Evolutionary conservation across 495 filamentous ascomycete genomes (phyloP), one percentile per base, ranked within the genome.

Genomic region (Podospora pseudocomata): DNA sequence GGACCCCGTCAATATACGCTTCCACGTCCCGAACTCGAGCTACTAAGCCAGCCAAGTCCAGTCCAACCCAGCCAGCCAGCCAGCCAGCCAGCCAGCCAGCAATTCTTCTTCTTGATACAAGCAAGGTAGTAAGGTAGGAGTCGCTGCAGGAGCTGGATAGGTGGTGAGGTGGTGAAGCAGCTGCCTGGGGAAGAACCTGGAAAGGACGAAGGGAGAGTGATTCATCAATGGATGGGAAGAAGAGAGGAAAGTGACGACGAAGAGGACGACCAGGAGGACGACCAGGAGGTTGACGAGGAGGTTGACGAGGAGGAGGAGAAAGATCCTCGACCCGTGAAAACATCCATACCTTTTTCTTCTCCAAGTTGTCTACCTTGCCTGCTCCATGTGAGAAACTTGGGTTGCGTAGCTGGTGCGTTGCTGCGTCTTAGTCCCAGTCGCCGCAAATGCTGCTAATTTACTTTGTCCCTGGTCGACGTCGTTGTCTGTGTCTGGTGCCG

Each of bases 371-470:
- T 18, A 23, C 5, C 7, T 13, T 26, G 55, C 68, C 56, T 61
- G 62, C 75, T 76, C 75, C 75, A 75, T 75, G 75, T 73, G 73
- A 75, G 32, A 32, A 49, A 63, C 65, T 71, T 70, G 74, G 18
- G 74, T 76, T 74, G 72, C 71, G 71, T 68, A 70, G 72, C 68
- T 70, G 74, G 65, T 72, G 69, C 59, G 67, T 71, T 68, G 68
- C 68, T 74, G 67, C 68, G 73, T 71, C 67, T 76, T 72, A 75
- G 72, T 72, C 68, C 73, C 66, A 66, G 74, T 76, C 73, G 74
- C 74, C 73, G 74, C 74, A 73, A 77, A 73, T 77, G 71, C 71
- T 77, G 73, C 71, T 77, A 72, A 73, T 77, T 75, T 75, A 73
- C 73, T 77, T 75, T 77, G 71, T 75, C 73, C 75, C 73, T 75